A percentile compares a stretch with the other conserved stretches of the same genome.
Conservation (phyloP, 2,329 filamentous ascomycete species). For the Sporothrix brasiliensis region DNA sequence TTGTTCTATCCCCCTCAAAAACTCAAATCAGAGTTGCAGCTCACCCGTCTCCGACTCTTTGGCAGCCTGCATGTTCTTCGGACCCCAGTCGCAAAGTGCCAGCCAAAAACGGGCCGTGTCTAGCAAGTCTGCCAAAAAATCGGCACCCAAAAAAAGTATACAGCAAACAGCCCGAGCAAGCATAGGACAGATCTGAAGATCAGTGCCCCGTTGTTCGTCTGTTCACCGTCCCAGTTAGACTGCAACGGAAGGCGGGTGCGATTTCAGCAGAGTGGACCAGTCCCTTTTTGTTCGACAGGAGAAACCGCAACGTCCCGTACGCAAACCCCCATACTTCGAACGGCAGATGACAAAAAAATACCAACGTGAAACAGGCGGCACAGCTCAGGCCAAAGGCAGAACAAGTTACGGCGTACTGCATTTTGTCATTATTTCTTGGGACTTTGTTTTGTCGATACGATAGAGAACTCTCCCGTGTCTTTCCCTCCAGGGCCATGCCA, state of each 20-base stretch:
- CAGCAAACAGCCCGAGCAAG: not conserved
- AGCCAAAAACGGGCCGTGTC: not conserved
- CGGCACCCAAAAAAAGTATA: not conserved
- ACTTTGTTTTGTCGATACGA: not conserved
- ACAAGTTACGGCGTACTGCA: not conserved
- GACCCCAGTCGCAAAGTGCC: not conserved
- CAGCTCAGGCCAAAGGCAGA: conserved; percentile 2
- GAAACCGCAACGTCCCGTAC: not conserved
- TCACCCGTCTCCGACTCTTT: not conserved
- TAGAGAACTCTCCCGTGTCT: not conserved
- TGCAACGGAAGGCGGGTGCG: not conserved
- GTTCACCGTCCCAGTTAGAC: not conserved
- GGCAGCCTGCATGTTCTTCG: not conserved
- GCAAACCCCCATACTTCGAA: not conserved
- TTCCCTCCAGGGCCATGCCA: not conserved
- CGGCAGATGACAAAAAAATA: conserved; percentile 25
- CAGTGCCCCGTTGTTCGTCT: not conserved
- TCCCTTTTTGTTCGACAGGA: not conserved
- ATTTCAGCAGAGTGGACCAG: conserved; percentile 5
- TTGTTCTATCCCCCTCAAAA: not conserved
- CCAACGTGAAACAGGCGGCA: conserved; percentile 20
- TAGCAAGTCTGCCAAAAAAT: not conserved
- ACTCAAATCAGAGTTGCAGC: not conserved
- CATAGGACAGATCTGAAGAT: not conserved
- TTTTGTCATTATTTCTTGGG: not conserved